phyloP scores from a whole-genome alignment of 2,329 filamentous ascomycete species.

The Pseudogymnoascus sp. region DNA sequence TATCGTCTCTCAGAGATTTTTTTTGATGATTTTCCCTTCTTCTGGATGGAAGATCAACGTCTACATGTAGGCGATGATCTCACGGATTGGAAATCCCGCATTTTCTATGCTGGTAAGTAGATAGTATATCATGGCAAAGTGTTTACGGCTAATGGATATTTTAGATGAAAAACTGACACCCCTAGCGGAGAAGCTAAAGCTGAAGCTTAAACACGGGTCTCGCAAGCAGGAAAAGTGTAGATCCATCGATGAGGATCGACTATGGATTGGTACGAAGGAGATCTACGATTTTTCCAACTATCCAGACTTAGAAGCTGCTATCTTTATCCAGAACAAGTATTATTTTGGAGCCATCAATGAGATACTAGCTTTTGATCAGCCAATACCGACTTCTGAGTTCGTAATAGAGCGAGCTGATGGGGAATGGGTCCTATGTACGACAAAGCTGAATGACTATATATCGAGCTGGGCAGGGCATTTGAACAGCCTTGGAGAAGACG shows the following conservation, averaged over 20 bases:
- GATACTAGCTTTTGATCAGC: neutral
- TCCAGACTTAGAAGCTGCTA: neutral
- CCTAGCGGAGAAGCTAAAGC: neutral
- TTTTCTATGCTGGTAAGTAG: neutral
- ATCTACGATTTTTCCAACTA: conserved; percentile 4
- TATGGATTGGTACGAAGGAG: neutral
- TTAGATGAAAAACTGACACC: neutral
- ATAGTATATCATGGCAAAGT: neutral
- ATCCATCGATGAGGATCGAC: neutral
- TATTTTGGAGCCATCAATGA: conserved; percentile 5
- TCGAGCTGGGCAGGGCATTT: neutral
- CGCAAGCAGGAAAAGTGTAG: neutral
- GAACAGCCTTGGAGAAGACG: neutral
- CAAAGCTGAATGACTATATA: neutral
- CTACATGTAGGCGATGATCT: neutral
- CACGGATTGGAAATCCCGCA: neutral
- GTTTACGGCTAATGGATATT: neutral
- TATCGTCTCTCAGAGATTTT: neutral
- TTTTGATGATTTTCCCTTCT: neutral
- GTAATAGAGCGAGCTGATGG: neutral
- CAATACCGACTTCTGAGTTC: neutral
- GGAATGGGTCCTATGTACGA: neutral
- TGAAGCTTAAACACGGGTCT: neutral
- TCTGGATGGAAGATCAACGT: neutral
- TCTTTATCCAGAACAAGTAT: conserved; percentile 6